A percentile compares a stretch with the other conserved stretches of the same genome.
These are phyloP conservation scores for Botrytis squamosa DNA, from an alignment of 2,329 filamentous ascomycete genomes.

Conservation along the genomic window DNA sequence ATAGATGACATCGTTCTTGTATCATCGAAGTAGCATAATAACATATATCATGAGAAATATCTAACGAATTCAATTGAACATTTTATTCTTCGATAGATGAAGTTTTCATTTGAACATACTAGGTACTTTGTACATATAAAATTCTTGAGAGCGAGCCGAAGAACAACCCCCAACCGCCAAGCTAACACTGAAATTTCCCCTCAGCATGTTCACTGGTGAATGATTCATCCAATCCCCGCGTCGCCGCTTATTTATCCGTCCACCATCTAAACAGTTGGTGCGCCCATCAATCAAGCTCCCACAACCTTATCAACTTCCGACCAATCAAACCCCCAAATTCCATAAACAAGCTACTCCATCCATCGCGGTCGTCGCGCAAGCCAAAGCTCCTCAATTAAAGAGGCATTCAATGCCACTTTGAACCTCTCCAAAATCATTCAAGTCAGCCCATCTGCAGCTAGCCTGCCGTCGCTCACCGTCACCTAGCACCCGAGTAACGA, in stretches of 20 bases:
- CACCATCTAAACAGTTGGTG: background rate
- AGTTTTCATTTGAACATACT: no score
- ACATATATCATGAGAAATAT: background rate
- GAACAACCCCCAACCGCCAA: background rate
- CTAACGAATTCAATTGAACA: background rate
- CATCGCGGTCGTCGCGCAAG: slow-evolving; percentile 22
- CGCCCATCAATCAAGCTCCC: slow-evolving; percentile 9
- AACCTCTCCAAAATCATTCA: background rate
- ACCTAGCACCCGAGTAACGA: background rate
- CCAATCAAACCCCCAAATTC: slow-evolving; percentile 17
- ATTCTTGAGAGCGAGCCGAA: background rate
- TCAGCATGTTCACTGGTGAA: background rate
- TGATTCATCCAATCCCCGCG: slow-evolving; percentile 1
- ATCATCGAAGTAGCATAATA: background rate
- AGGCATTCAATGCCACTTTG: slow-evolving; percentile 7
- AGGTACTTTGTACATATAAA: background rate
- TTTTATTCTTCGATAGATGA: background rate
- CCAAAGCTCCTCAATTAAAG: slow-evolving; percentile 2
- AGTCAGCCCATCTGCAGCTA: slow-evolving; percentile 9
- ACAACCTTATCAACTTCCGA: slow-evolving; percentile 11
- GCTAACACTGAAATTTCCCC: background rate
- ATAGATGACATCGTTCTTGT: slow-evolving; percentile 6
- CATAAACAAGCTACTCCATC: slow-evolving; percentile 16
- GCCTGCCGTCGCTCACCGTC: background rate
- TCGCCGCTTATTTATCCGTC: slow-evolving; percentile 15